Conservation (phyloP, 768 basidiomycete genomes). For the Tricholoma matsutake region DNA sequence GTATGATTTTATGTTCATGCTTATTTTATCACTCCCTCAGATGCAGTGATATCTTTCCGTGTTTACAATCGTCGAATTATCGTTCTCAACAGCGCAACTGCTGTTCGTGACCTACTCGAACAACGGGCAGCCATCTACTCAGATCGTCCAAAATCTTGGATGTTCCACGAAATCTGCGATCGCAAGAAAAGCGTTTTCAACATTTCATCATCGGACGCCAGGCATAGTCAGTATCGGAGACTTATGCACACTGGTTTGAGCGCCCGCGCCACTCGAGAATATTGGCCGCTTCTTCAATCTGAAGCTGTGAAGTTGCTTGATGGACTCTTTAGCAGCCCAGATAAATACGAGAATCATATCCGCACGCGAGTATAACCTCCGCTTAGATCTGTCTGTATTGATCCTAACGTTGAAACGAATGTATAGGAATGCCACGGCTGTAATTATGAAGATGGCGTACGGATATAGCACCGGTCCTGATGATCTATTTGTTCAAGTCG, state of each 20-base stretch:
- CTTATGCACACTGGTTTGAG: slow-evolving; percentile 37
- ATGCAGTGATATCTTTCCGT: slow-evolving; percentile 46
- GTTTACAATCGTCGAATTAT: slow-evolving; percentile 43
- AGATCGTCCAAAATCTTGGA: slow-evolving; percentile 46
- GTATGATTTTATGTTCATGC: background rate
- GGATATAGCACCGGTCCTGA: slow-evolving; percentile 36
- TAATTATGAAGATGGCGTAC: slow-evolving; percentile 43
- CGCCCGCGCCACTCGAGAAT: slow-evolving; percentile 30
- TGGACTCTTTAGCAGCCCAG: slow-evolving; percentile 29
- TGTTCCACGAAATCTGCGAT: slow-evolving; percentile 42
- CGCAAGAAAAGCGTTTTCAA: slow-evolving; percentile 42
- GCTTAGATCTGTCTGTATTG: background rate
- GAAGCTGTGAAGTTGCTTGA: slow-evolving; percentile 33
- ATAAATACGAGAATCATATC: slow-evolving; percentile 33
- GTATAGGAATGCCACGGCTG: slow-evolving; percentile 33
- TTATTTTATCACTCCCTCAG: slow-evolving; percentile 18
- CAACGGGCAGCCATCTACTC: slow-evolving; percentile 52
- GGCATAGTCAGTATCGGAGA: slow-evolving; percentile 40
- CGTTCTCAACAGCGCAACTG: slow-evolving; percentile 44
- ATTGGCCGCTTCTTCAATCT: slow-evolving; percentile 33
- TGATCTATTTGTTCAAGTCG: slow-evolving; percentile 38
- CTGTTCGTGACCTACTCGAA: slow-evolving; percentile 48
- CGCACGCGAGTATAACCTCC: slow-evolving; percentile 28
- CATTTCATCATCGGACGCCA: slow-evolving; percentile 35
- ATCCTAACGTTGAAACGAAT: background rate